phyloP scores from a whole-genome alignment of 1,284 basidiomycete genomes.

The Moesziomyces parantarcticus region DNA sequence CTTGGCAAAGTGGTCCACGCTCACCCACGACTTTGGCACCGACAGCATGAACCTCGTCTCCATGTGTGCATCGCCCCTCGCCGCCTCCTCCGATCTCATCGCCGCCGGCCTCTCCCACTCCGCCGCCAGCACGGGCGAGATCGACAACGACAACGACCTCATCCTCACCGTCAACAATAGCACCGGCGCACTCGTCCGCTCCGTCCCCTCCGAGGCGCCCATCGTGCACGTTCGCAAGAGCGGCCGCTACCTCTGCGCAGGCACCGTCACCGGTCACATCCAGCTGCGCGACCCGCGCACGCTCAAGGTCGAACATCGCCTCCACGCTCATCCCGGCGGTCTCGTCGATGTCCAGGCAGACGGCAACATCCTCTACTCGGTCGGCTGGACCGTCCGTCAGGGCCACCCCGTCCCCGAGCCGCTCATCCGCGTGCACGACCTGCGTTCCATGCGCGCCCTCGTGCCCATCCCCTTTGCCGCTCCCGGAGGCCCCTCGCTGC shows the following conservation, averaged over 20 bases:
- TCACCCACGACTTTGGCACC: conserved; percentile 33
- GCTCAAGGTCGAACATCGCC: conserved; percentile 59
- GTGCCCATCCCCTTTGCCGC: conserved; percentile 81
- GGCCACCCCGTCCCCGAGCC: conserved; percentile 89
- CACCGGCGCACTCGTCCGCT: conserved; percentile 58
- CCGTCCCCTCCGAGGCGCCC: conserved; percentile 56
- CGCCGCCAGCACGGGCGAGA: conserved; percentile 39
- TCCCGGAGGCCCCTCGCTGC: conserved; percentile 85
- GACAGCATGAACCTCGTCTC: conserved; percentile 54
- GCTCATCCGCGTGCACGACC: conserved; percentile 90
- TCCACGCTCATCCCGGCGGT: conserved; percentile 67
- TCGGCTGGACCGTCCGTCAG: conserved; percentile 71
- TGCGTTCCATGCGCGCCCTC: conserved; percentile 82
- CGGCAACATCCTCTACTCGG: conserved; percentile 61
- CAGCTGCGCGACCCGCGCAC: conserved; percentile 65
- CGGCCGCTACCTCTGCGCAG: conserved; percentile 53
- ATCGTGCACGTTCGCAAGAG: conserved; percentile 60
- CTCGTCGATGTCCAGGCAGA: conserved; percentile 66
- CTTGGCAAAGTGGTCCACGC: conserved; percentile 64
- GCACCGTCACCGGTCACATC: conserved; percentile 58
- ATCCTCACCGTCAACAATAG: conserved; percentile 59
- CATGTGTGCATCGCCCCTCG: conserved; percentile 62
- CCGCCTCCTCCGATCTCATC: conserved; percentile 60
- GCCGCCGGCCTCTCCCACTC: conserved; percentile 55
- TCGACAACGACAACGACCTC: conserved; percentile 50